Evolutionary conservation across 306 rosid genomes (phyloP).

Genomic region (Quercus berberidifolia): DNA sequence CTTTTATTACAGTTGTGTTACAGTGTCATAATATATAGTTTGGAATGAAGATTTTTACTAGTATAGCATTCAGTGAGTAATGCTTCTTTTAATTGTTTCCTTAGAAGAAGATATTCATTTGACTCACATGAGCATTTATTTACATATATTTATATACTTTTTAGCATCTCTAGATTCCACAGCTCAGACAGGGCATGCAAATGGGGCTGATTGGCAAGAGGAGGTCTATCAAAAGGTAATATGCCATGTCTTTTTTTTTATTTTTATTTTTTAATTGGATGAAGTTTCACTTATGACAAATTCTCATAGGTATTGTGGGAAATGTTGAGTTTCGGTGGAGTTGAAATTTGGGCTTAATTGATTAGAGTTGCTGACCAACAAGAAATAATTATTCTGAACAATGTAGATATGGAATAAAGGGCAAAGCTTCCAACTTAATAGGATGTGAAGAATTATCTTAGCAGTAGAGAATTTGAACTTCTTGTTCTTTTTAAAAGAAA

Average conservation of each 20-base stretch:
- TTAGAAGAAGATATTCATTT: not conserved
- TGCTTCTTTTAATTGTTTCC: not conserved
- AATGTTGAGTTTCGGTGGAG: not conserved
- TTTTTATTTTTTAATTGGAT: not conserved
- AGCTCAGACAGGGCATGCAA: slow-evolving; percentile 60
- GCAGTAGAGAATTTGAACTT: not conserved
- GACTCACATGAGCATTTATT: not conserved
- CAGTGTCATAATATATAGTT: not conserved
- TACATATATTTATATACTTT: slow-evolving; percentile 21
- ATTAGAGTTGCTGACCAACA: not conserved
- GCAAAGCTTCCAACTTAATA: not conserved
- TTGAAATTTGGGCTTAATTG: not conserved
- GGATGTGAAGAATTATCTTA: not conserved
- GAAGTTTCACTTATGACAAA: not conserved
- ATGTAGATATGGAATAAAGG: too few species aligned
- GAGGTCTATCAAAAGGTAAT: slow-evolving; percentile 77
- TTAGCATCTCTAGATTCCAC: slow-evolving; percentile 78
- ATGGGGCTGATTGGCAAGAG: slow-evolving; percentile 82
- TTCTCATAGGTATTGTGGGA: too few species aligned
- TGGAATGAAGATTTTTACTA: not conserved
- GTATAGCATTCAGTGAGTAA: not conserved
- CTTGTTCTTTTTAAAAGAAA: too few species aligned
- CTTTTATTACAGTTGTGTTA: not conserved
- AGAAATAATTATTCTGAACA: too few species aligned
- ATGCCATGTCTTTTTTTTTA: not conserved